A percentile compares a stretch with the other conserved stretches of the same genome.
These are phyloP conservation scores for Mortierella sp. DNA, from an alignment of 371 early-diverging fungal species.

Conservation along the genomic window DNA sequence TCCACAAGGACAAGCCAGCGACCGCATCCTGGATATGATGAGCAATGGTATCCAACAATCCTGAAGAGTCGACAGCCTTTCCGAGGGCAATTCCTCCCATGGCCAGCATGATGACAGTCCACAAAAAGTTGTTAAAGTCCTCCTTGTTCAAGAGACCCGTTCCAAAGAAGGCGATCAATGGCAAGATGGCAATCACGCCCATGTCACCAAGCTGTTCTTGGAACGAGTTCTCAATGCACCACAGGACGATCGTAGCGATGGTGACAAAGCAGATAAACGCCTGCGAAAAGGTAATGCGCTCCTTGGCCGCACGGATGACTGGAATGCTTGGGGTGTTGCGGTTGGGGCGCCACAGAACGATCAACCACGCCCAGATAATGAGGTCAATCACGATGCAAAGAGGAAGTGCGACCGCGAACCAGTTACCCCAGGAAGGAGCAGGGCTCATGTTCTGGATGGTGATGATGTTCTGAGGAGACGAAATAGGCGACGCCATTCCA, in stretches of 20 bases:
- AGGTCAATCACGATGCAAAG: slow-evolving; percentile 71
- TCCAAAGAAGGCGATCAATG: slow-evolving; percentile 84
- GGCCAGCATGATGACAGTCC: slow-evolving; percentile 87
- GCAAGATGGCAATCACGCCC: slow-evolving; percentile 85
- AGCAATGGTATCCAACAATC: slow-evolving; percentile 80
- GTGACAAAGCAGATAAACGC: slow-evolving; percentile 71
- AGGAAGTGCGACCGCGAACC: slow-evolving; percentile 72
- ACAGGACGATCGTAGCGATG: slow-evolving; percentile 73
- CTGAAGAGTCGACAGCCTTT: slow-evolving; percentile 82
- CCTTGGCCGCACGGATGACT: slow-evolving; percentile 64
- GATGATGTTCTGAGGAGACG: slow-evolving; percentile 84
- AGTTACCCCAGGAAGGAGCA: slow-evolving; percentile 74
- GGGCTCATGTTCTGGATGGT: slow-evolving; percentile 82
- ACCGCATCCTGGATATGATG: slow-evolving; percentile 69
- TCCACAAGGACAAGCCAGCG: slow-evolving; percentile 72
- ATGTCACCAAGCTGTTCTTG: slow-evolving; percentile 79
- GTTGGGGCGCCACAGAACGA: slow-evolving; percentile 70
- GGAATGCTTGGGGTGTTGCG: slow-evolving; percentile 66
- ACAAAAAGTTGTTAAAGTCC: slow-evolving; percentile 82
- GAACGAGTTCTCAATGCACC: slow-evolving; percentile 77
- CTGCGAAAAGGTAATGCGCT: slow-evolving; percentile 71
- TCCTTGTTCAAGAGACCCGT: slow-evolving; percentile 82
- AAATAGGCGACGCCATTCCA: slow-evolving; percentile 89
- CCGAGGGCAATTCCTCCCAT: slow-evolving; percentile 91
- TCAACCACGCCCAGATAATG: slow-evolving; percentile 73